Percentiles rank a stretch among this genome's conserved stretches.
These are phyloP conservation scores for Ustilago shanxiensis DNA, from an alignment of 1,284 basidiomycete species.

Conservation along the genomic window DNA sequence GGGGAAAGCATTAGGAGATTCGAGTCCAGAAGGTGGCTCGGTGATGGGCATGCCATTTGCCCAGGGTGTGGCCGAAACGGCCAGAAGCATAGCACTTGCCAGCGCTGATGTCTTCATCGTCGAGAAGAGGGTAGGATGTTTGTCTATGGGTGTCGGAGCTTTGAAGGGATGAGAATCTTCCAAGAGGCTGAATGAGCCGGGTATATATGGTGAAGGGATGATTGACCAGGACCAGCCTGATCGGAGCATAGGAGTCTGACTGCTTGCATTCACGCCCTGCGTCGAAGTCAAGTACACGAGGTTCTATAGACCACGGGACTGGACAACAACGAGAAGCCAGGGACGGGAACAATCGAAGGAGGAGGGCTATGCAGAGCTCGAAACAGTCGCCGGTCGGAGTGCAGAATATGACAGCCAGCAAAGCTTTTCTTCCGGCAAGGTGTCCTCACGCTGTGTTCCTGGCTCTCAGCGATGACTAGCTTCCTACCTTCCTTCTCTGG, in stretches of 20 bases:
- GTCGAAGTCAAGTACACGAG: not conserved
- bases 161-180: no score
- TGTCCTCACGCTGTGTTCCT: not conserved
- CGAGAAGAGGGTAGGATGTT: not conserved
- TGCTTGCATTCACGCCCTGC: conserved; percentile 5
- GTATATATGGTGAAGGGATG: not conserved
- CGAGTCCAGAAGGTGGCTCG: not conserved
- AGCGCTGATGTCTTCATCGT: conserved; percentile 3
- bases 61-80: not conserved
- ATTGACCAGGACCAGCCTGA: not conserved
- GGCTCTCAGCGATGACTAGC: no score
- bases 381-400: conserved; percentile 2
- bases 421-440: not conserved
- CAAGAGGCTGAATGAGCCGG: not conserved
- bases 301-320: not conserved
- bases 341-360: not conserved
- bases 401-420: not conserved
- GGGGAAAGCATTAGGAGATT: not conserved
- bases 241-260: not conserved
- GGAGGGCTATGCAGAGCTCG: not conserved
- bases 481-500: no score
- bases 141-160: not conserved
- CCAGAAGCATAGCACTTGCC: not conserved
- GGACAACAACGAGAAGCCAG: not conserved
- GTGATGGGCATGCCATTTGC: not conserved